Base-by-base conservation (phyloP, 1,284 basidiomycete species). In the Naganishia sp. region DNA sequence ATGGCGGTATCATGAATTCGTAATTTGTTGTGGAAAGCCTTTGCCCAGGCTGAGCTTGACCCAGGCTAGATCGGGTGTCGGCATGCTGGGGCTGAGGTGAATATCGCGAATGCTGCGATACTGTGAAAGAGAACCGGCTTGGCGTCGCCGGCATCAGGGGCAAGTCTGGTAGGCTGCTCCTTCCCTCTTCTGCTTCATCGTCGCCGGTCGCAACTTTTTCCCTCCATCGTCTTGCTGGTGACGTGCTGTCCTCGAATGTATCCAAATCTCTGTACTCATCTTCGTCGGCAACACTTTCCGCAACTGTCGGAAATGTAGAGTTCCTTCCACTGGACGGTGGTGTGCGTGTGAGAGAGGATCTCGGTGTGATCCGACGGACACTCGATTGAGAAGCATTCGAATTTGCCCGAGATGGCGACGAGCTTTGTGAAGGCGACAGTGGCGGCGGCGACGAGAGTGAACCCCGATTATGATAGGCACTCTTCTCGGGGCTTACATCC, bases 81-180 rank as follows among this genome's bases (percentile, higher is more conserved):
- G 39, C 21, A 42, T 47, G 18, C 5, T 51, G 58, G 17, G 25
- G 21, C 18, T 9, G 21, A 42, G 47, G 47, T 23, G 58, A 51
- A 41, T 61, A 61, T 21, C 47, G 58, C 17, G 58, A 23, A 51
- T 61, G 47, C n/a, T 61, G 58, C 23, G 58, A 15, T 18, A 51
- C 51, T 15, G 39, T 66, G 32, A 66, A 61, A 7, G 65, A 60
- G 31, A 62, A 55, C 28, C 65, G 57, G n/a, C 50, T 61, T 2
- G 58, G 58, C 23, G 58, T 61, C 13, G 65, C 39, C 18, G 65
- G 65, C 5, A 60, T 45, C 52, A 66, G 21, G 18, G 65, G 65
- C 45, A 66, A 23, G 31, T 66, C 65, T 2, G 65, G 65, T 17
- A 66, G 31, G 25, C 58, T 62, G 32, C 52, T 54, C n/a, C 58